These are phyloP conservation scores for Corylus americana DNA, from an alignment of 306 rosid species.

Conservation along the genomic window DNA sequence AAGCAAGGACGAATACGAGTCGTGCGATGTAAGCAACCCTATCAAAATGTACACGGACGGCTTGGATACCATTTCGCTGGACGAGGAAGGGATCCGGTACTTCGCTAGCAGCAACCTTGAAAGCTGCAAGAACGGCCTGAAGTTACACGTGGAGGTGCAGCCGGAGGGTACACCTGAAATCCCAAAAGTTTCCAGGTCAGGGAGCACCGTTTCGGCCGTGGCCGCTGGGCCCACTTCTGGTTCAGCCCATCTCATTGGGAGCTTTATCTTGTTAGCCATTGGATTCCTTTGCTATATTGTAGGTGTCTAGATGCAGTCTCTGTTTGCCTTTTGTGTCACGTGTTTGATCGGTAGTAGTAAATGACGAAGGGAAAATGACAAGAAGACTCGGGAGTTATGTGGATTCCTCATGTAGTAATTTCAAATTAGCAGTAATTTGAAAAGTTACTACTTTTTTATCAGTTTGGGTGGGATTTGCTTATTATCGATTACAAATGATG, in stretches of 20 bases:
- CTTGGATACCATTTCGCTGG: slow-evolving; percentile 55
- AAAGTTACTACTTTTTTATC: neutral
- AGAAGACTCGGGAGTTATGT: neutral
- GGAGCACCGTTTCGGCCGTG: neutral
- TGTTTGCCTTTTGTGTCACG: neutral
- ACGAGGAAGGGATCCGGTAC: slow-evolving; percentile 67
- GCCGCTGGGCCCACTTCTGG: slow-evolving; percentile 58
- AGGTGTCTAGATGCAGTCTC: neutral
- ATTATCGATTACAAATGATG: neutral
- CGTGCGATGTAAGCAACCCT: slow-evolving; percentile 64
- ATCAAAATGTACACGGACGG: slow-evolving; percentile 71
- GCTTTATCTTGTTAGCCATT: slow-evolving; percentile 9
- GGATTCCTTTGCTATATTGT: slow-evolving; percentile 21
- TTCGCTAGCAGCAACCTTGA: slow-evolving; percentile 56
- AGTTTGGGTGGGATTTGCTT: neutral
- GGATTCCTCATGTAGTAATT: neutral
- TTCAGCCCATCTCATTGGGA: slow-evolving; percentile 29
- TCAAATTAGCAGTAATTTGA: too few species aligned
- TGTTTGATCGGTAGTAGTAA: too few species aligned
- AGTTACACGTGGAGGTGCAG: slow-evolving; percentile 55
- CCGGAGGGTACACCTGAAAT: slow-evolving; percentile 4
- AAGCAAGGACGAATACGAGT: slow-evolving; percentile 67
- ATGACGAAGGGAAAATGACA: too few species aligned
- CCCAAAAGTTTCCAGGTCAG: neutral
- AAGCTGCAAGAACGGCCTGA: slow-evolving; percentile 70